phyloP scores from a whole-genome alignment of 768 basidiomycete species.

The Pilatotrama ljubarskyi region DNA sequence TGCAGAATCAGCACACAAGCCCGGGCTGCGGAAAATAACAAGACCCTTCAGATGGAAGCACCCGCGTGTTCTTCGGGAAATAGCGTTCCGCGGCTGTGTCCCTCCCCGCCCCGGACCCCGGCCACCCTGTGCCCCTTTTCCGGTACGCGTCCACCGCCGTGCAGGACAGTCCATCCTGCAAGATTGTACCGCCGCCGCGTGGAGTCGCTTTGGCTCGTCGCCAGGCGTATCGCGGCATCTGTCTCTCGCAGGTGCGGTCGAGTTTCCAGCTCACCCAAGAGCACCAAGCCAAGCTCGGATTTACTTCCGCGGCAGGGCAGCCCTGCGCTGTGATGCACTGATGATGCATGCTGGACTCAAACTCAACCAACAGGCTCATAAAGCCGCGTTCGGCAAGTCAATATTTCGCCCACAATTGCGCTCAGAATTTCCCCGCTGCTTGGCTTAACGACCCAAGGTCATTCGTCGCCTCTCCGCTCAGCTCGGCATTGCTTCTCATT shows the following conservation, averaged over 20 bases:
- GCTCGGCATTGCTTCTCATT: neutral
- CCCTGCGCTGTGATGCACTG: neutral
- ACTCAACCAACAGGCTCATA: neutral
- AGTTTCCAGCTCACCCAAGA: no score
- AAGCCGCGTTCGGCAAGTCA: neutral
- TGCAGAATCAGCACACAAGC: neutral
- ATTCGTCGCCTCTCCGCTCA: neutral
- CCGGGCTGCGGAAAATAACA: neutral
- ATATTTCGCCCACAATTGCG: neutral
- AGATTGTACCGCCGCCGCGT: no score
- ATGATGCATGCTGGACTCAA: no score
- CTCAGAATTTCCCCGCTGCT: neutral
- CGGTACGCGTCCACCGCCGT: neutral
- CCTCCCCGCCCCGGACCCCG: neutral
- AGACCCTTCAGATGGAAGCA: slow-evolving; percentile 2
- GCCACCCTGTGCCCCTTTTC: neutral
- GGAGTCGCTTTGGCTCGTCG: no score
- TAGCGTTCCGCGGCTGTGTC: slow-evolving; percentile 8
- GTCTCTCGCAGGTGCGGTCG: no score
- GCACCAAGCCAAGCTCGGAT: neutral
- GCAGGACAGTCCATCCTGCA: no score
- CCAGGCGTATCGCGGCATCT: no score
- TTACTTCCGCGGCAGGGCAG: neutral
- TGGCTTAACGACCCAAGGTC: neutral
- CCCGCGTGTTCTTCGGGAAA: neutral